Evolutionary conservation across 2,329 filamentous ascomycete genomes (phyloP).

Genomic region (Mycogone perniciosa): DNA sequence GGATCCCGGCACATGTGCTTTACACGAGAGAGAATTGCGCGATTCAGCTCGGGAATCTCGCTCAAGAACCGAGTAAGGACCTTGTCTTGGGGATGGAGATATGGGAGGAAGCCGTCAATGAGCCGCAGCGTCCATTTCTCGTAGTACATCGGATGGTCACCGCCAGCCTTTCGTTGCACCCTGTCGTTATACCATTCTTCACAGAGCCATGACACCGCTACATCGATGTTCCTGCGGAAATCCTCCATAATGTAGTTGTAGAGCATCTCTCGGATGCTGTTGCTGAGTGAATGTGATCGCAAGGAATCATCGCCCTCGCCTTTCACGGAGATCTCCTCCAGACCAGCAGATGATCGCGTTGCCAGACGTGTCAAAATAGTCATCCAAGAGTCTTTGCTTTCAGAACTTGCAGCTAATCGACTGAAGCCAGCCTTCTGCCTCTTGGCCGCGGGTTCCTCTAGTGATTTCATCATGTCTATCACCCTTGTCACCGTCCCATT

Average conservation of each 20-base stretch:
- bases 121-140: slow-evolving; percentile 72
- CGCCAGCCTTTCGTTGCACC: slow-evolving; percentile 36
- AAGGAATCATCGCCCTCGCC: slow-evolving; percentile 48
- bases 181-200: slow-evolving; percentile 97
- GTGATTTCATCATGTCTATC: slow-evolving; percentile 66
- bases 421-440: slow-evolving; percentile 69
- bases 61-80: slow-evolving; percentile 84
- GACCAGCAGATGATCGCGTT: slow-evolving; percentile 66
- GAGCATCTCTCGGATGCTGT: slow-evolving; percentile 71
- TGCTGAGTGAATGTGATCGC: slow-evolving; percentile 45
- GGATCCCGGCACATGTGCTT: slow-evolving; percentile 61
- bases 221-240: slow-evolving; percentile 81
- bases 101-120: slow-evolving; percentile 84
- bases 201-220: slow-evolving; percentile 88
- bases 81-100: slow-evolving; percentile 86
- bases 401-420: slow-evolving; percentile 74
- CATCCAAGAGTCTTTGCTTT: slow-evolving; percentile 85
- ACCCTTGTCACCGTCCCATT: slow-evolving; percentile 69
- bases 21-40: slow-evolving; percentile 65
- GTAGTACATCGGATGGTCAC: slow-evolving; percentile 59
- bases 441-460: slow-evolving; percentile 60
- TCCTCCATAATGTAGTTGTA: slow-evolving; percentile 87
- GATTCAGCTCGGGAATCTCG: slow-evolving; percentile 77
- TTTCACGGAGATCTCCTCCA: slow-evolving; percentile 56
- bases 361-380: slow-evolving; percentile 81